phyloP scores from a whole-genome alignment of 169 alveolate genomes.

The Miamiensis avidus region DNA sequence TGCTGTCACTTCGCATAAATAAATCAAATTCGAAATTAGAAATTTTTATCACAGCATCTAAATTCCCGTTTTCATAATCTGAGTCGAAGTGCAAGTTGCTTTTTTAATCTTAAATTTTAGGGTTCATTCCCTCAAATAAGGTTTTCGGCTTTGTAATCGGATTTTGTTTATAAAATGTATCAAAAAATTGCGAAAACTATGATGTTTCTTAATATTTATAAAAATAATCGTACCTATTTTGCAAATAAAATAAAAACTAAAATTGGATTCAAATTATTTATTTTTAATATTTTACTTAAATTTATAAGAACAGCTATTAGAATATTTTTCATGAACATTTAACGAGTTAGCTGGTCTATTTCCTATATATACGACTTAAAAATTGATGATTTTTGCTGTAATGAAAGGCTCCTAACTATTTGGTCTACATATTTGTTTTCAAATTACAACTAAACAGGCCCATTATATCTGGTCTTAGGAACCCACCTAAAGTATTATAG shows the following conservation, averaged over 20 bases:
- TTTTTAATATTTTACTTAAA: neutral
- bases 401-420: neutral
- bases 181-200: too few species aligned
- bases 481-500: neutral
- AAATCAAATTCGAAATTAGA: slow-evolving; percentile 74
- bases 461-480: neutral
- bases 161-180: too few species aligned
- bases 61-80: slow-evolving; percentile 74
- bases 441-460: neutral
- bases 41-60: slow-evolving; percentile 51
- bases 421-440: neutral
- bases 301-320: neutral
- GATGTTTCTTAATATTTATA: neutral
- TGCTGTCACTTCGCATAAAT: slow-evolving; percentile 73
- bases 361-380: neutral
- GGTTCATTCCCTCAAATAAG: neutral
- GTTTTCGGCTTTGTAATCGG: neutral
- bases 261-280: too few species aligned
- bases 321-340: neutral
- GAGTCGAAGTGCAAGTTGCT: slow-evolving; percentile 49
- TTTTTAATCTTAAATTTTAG: neutral
- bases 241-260: too few species aligned
- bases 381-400: neutral
- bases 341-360: neutral
- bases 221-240: neutral